Evolutionary conservation across 1,284 basidiomycete genomes (phyloP), one percentile per base, ranked within the genome.

Genomic region (Kwoniella shivajii): DNA sequence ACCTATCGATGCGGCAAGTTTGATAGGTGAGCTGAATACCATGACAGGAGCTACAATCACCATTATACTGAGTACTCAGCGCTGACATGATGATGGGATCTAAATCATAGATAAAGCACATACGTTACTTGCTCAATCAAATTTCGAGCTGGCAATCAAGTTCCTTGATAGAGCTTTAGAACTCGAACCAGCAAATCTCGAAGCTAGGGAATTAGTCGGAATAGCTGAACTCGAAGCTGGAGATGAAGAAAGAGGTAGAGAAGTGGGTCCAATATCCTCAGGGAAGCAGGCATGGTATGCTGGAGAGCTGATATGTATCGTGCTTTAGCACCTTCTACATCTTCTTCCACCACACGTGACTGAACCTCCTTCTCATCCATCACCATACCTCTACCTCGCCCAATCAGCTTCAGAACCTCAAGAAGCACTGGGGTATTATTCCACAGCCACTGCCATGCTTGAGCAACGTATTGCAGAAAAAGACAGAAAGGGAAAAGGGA

Each of bases 341-440:
- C 87, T 69, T 77, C 83, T 77, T 80, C 83, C 50, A 75, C 83
- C 69, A 82, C 86, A 14, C 82, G 84, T 31, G 73, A 79, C 26
- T 77, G 82, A 26, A 41, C 83, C 88, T n/a, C 88, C 89, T 14
- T 47, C 65, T 1, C 55, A 58, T 0, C 84, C 90, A 3, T 89
- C 90, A 24, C 89, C 90, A 6, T 85, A 94, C 77, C 82, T 96
- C 0, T 95, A 96, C 76, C 86, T 97, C 29, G 93, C 92, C 0
- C 93, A 96, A 73, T 81, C 92, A 18, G 86, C 84, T 1, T 44
- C 54, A 7, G 86, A 92, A 44, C 90, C 92, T 1, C 83, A 85
- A 57, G 77, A 83, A 50, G 89, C 92, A 2, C 78, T 96, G n/a
- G 78, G 83, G 18, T 86, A 93, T 72, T 96, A 92, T 73, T 85